Evolutionary conservation across 176 grass and related monocot species (phyloP), one percentile per base, ranked within the genome.

Genomic region (Themeda triandra): DNA sequence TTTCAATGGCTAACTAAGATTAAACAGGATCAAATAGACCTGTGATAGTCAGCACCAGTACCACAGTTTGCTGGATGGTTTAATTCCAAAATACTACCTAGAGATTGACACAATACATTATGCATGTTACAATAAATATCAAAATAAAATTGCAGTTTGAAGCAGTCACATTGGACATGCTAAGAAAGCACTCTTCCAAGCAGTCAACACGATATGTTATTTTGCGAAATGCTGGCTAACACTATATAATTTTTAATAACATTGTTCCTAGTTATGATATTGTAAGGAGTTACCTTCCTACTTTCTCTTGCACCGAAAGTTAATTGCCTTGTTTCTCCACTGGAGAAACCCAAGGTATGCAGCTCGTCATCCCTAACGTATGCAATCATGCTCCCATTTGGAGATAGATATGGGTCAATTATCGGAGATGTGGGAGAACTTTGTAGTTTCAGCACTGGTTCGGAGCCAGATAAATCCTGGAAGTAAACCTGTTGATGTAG

Each of bases 351-450:
- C 36, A 77, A 56, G 25, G 87, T 92, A 92, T 94, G 84, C 65
- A 99, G 85, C 65, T 99, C 92, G 28, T 96, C 97, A 83, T 96
- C 93, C 84, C 79, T 85, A 73, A 99, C 90, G 92, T 88, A 99
- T 13, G 97, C 93, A 77, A 99, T 88, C 92, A 96, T 93, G 79
- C 48, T 92, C 72, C 97, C 97, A 73, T 99, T 92, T 72, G 97
- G 93, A 73, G 93, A 99, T 45, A 99, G 72, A 96, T 94, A 92
- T 49, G 97, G 93, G 35, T 96, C 93, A 79, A 99, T 96, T 69
- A 99, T 91, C 2, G 97, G 93, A 40, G 90, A 96, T 67, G 87
- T 86, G 67, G 91, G 75, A n/a, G 89, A 88, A 73, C 92, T 92
- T 24, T 83, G 86, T 36, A 99, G 71, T 82, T 94, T 99, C 27